Evolutionary conservation across 2,329 filamentous ascomycete species (phyloP).

Genomic region (Nigrospora sphaerica): DNA sequence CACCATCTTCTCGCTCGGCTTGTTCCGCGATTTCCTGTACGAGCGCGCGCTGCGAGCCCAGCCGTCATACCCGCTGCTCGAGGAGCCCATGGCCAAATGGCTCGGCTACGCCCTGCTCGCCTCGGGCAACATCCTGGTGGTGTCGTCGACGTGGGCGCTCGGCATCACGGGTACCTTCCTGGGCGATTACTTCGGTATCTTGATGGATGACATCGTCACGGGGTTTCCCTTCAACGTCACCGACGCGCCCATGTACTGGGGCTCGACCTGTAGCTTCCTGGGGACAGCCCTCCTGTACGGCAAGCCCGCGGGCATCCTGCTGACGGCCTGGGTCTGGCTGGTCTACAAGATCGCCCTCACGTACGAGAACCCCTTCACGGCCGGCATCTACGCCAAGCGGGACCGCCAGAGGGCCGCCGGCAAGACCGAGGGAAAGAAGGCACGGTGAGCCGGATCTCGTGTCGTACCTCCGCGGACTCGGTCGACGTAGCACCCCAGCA

Average conservation of each 20-base stretch:
- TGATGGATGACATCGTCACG: constrained; percentile 92
- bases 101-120: constrained; percentile 66
- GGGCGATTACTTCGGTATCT: constrained; percentile 96
- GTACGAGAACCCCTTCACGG: constrained; percentile 93
- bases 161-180: constrained; percentile 94
- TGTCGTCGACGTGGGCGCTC: constrained; percentile 84
- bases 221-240: constrained; percentile 94
- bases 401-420: constrained; percentile 47
- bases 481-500: not conserved
- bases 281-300: constrained; percentile 79
- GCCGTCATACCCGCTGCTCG: constrained; percentile 68
- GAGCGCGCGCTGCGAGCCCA: constrained; percentile 71
- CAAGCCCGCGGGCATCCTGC: constrained; percentile 75
- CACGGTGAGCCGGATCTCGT: constrained; percentile 27
- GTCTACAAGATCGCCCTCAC: constrained; percentile 75
- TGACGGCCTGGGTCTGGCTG: constrained; percentile 67
- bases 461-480: not conserved
- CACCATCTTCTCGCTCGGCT: constrained; percentile 85
- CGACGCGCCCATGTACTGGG: constrained; percentile 92
- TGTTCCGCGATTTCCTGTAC: constrained; percentile 83
- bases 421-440: constrained; percentile 41
- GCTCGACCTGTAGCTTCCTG: constrained; percentile 85
- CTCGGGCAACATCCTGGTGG: constrained; percentile 73
- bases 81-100: constrained; percentile 50
- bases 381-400: constrained; percentile 84